Evolutionary conservation across 2,329 filamentous ascomycete genomes (phyloP).

Genomic region (Fusarium denticulatum): DNA sequence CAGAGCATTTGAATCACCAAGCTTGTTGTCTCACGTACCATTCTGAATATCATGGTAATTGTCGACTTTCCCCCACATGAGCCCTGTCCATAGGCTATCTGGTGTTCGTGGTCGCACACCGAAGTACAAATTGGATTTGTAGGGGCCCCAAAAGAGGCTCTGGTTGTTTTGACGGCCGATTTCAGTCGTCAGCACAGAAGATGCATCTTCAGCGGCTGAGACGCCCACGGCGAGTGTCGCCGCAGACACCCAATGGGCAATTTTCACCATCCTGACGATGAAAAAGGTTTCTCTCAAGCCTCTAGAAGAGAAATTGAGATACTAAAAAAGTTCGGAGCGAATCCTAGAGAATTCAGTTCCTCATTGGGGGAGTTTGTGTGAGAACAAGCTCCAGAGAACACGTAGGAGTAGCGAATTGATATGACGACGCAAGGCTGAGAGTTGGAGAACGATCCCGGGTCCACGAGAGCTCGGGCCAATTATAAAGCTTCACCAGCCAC

Average conservation of each 20-base stretch:
- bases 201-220: slow-evolving; percentile 44
- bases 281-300: neutral
- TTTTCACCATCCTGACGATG: slow-evolving; percentile 43
- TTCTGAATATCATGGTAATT: slow-evolving; percentile 78
- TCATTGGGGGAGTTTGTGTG: slow-evolving; percentile 9
- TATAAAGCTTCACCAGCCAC: slow-evolving; percentile 33
- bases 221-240: slow-evolving; percentile 43
- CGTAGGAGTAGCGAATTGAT: slow-evolving; percentile 27
- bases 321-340: neutral
- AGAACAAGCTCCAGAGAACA: slow-evolving; percentile 37
- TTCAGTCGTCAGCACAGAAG: slow-evolving; percentile 57
- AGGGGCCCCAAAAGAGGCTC: slow-evolving; percentile 94
- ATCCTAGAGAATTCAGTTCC: slow-evolving; percentile 3
- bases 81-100: slow-evolving; percentile 80
- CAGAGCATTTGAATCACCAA: neutral
- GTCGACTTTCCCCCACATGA: slow-evolving; percentile 91
- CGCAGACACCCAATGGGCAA: slow-evolving; percentile 47
- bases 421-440: slow-evolving; percentile 43
- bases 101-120: slow-evolving; percentile 85
- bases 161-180: slow-evolving; percentile 73
- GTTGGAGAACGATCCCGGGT: slow-evolving; percentile 2
- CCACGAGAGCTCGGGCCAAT: slow-evolving; percentile 41
- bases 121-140: slow-evolving; percentile 94
- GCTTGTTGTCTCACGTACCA: slow-evolving; percentile 61
- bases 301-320: neutral